Conservation (phyloP, 2,329 filamentous ascomycete species). For the Coniochaeta sp. region DNA sequence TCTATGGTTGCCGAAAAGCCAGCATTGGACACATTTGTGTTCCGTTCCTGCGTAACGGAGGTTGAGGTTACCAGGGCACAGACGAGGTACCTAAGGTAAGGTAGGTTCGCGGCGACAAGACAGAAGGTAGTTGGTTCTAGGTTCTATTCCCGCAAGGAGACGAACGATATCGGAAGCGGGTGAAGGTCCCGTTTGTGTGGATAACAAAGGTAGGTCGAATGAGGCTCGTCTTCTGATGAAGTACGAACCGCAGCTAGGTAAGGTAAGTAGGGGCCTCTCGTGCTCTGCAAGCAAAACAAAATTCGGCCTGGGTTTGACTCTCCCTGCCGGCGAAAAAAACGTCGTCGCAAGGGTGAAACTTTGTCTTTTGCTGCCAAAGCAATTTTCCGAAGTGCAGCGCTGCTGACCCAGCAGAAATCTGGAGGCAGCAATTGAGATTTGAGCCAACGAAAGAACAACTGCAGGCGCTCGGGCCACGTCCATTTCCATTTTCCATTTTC, state of each 20-base stretch:
- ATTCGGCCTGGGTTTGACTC: not conserved
- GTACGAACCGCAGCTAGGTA: not conserved
- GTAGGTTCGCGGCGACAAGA: not conserved
- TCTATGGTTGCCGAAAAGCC: not conserved
- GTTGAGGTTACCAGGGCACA: not conserved
- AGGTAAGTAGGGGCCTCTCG: not conserved
- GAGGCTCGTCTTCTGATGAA: not conserved
- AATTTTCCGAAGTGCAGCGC: not conserved
- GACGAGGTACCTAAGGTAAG: not conserved
- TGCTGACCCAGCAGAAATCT: not conserved
- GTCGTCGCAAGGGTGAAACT: not conserved
- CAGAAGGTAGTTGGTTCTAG: not conserved
- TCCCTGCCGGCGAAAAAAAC: not conserved
- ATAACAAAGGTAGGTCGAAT: not conserved
- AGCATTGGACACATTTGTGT: not conserved
- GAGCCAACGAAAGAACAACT: not conserved
- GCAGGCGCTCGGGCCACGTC: slow-evolving; percentile 1
- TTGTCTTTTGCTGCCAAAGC: not conserved
- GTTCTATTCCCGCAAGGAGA: not conserved
- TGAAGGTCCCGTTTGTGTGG: not conserved
- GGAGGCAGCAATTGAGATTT: slow-evolving; percentile 1
- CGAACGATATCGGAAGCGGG: not conserved
- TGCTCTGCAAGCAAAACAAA: not conserved
- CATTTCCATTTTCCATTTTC: too few species aligned
- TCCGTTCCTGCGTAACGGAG: not conserved